Conservation (phyloP, 2,329 filamentous ascomycete genomes). For the Metarhizium album region DNA sequence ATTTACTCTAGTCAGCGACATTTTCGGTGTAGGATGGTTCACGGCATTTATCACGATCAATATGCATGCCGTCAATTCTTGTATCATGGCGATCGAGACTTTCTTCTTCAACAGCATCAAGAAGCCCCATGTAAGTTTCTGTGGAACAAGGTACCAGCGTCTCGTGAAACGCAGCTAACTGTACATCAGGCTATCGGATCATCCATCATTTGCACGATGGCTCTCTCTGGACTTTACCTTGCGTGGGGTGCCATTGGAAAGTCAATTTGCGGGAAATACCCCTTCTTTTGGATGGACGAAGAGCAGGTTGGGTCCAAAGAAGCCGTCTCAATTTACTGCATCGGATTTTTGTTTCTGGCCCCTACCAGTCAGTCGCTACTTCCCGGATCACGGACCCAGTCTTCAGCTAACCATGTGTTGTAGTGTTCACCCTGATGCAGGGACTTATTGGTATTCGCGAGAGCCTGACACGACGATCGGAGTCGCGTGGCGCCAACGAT, state of each 20-base stretch:
- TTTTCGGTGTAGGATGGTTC: slow-evolving; percentile 38
- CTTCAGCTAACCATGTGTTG: slow-evolving; percentile 10
- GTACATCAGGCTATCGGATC: slow-evolving; percentile 30
- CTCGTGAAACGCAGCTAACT: slow-evolving; percentile 6
- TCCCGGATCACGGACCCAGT: not conserved
- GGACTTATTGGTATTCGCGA: slow-evolving; percentile 40
- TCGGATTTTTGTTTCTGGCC: slow-evolving; percentile 33
- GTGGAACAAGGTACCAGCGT: not conserved
- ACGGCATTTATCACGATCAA: slow-evolving; percentile 35
- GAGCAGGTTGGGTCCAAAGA: slow-evolving; percentile 30
- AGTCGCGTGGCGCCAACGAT: slow-evolving; percentile 11
- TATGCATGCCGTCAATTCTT: slow-evolving; percentile 31
- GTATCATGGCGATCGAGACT: slow-evolving; percentile 34
- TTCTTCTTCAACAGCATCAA: slow-evolving; percentile 43
- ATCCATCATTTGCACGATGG: slow-evolving; percentile 31
- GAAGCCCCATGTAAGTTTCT: slow-evolving; percentile 30
- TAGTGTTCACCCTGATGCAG: slow-evolving; percentile 39
- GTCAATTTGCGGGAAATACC: slow-evolving; percentile 30
- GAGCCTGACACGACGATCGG: slow-evolving; percentile 19
- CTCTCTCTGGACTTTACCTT: slow-evolving; percentile 33
- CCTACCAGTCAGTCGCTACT: slow-evolving; percentile 30
- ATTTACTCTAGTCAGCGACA: slow-evolving; percentile 28
- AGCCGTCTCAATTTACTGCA: slow-evolving; percentile 32
- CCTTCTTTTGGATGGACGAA: slow-evolving; percentile 42
- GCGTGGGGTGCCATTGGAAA: slow-evolving; percentile 38